These are phyloP conservation scores for Aspergillus terreus DNA, from an alignment of 2,329 filamentous ascomycete species.

Conservation along the genomic window DNA sequence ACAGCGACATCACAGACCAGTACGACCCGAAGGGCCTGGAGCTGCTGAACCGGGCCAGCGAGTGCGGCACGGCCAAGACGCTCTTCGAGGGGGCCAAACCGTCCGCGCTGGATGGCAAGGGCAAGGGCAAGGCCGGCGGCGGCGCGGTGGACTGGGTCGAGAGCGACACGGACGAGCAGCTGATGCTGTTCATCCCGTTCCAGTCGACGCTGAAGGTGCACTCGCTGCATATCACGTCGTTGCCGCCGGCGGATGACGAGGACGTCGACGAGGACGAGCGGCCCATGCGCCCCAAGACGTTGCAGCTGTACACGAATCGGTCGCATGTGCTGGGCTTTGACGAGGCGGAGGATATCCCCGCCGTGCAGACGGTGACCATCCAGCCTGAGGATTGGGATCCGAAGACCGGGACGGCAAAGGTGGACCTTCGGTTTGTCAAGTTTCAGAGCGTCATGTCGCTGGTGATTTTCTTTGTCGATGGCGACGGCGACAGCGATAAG, in stretches of 20 bases:
- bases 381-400: constrained; percentile 73
- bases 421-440: constrained; percentile 84
- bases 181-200: constrained; percentile 90
- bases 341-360: constrained; percentile 81
- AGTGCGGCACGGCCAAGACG: constrained; percentile 67
- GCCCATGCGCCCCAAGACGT: constrained; percentile 74
- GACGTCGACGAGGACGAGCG: constrained; percentile 66
- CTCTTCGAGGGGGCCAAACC: constrained; percentile 72
- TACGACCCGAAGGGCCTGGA: constrained; percentile 78
- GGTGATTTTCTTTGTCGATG: constrained; percentile 84
- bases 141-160: constrained; percentile 71
- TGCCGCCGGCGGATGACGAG: constrained; percentile 54
- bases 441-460: constrained; percentile 91
- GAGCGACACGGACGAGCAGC: constrained; percentile 94
- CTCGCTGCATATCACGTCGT: constrained; percentile 78
- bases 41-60: constrained; percentile 79
- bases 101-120: constrained; percentile 49
- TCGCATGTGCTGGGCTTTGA: constrained; percentile 90
- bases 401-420: constrained; percentile 66
- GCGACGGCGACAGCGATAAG: constrained; percentile 78
- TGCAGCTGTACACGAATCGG: constrained; percentile 84
- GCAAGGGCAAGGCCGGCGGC: constrained; percentile 50
- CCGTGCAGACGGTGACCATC: constrained; percentile 77
- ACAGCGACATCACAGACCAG: constrained; percentile 76
- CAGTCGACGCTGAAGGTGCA: constrained; percentile 85